phyloP scores from a whole-genome alignment of 2,329 filamentous ascomycete species.

The Trichophyton schoenleinii region DNA sequence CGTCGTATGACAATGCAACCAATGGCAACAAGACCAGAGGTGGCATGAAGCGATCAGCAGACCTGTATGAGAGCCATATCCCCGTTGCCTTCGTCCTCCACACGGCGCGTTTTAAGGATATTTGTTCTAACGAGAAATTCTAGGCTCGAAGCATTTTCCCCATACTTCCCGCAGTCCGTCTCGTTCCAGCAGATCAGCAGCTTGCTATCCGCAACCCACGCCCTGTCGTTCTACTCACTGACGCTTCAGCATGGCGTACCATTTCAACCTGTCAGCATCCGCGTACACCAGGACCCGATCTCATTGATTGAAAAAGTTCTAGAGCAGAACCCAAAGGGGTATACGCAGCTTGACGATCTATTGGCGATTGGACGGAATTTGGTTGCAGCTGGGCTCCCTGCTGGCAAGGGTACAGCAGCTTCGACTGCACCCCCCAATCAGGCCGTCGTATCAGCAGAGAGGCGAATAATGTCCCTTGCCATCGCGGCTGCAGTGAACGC shows the following conservation, averaged over 20 bases:
- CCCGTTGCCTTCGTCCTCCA: neutral
- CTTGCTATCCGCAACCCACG: slow-evolving; percentile 49
- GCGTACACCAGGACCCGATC: slow-evolving; percentile 49
- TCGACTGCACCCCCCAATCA: slow-evolving; percentile 13
- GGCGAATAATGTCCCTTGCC: slow-evolving; percentile 36
- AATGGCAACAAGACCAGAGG: slow-evolving; percentile 53
- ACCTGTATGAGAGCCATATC: slow-evolving; percentile 33
- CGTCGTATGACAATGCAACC: slow-evolving; percentile 51
- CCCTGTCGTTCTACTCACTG: slow-evolving; percentile 52
- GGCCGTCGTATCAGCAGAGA: slow-evolving; percentile 26
- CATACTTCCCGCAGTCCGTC: slow-evolving; percentile 30
- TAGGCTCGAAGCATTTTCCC: slow-evolving; percentile 32
- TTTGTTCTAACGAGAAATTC: neutral
- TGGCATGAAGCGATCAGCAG: slow-evolving; percentile 48
- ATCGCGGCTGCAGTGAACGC: slow-evolving; percentile 33
- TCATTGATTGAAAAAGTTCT: slow-evolving; percentile 48
- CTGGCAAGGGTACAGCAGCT: slow-evolving; percentile 14
- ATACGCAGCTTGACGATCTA: slow-evolving; percentile 52
- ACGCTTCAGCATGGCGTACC: slow-evolving; percentile 52
- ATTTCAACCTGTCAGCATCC: slow-evolving; percentile 54
- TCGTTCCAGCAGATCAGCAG: slow-evolving; percentile 37
- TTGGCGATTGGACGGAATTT: slow-evolving; percentile 49
- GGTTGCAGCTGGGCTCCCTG: slow-evolving; percentile 35
- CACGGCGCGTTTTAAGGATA: neutral
- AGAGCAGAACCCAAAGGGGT: slow-evolving; percentile 48